A percentile compares a stretch with the other conserved stretches of the same genome.
Conservation (phyloP, 176 grass and related monocot species). For the Luzula sylvatica region DNA sequence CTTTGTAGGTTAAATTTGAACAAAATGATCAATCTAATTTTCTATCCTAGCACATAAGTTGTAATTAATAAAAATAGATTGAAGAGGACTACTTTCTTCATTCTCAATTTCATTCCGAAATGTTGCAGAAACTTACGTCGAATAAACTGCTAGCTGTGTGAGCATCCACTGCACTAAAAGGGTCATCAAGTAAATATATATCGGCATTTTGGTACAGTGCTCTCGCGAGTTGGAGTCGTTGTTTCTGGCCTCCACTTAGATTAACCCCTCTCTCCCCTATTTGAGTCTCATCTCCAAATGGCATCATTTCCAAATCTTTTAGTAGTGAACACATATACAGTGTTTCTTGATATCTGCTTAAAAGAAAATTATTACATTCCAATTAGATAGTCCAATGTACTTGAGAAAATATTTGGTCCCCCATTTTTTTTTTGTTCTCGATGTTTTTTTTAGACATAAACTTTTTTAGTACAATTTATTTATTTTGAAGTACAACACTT, state of each 20-base stretch:
- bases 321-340: conserved; percentile 58
- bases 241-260: conserved; percentile 94
- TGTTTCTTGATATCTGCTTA: conserved; percentile 43
- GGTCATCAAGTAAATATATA: conserved; percentile 86
- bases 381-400: too few species aligned
- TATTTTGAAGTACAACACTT: too few species aligned
- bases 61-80: too few species aligned
- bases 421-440: too few species aligned
- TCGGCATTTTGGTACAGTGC: conserved; percentile 83
- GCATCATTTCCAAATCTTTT: conserved; percentile 77
- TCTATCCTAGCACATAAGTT: too few species aligned
- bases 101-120: too few species aligned
- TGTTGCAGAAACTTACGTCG: conserved; percentile 43
- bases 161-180: conserved; percentile 94
- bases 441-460: too few species aligned
- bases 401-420: too few species aligned
- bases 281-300: conserved; percentile 62
- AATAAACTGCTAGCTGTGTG: conserved; percentile 78
- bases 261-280: conserved; percentile 89
- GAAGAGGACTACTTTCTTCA: too few species aligned
- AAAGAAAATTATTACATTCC: not conserved
- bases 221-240: conserved; percentile 82
- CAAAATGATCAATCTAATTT: too few species aligned
- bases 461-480: too few species aligned
- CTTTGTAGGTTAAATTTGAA: not conserved